Percentiles rank a stretch among this genome's conserved stretches.
Evolutionary conservation across 2,329 filamentous ascomycete genomes (phyloP).

Genomic region (Epichloe scottii): DNA sequence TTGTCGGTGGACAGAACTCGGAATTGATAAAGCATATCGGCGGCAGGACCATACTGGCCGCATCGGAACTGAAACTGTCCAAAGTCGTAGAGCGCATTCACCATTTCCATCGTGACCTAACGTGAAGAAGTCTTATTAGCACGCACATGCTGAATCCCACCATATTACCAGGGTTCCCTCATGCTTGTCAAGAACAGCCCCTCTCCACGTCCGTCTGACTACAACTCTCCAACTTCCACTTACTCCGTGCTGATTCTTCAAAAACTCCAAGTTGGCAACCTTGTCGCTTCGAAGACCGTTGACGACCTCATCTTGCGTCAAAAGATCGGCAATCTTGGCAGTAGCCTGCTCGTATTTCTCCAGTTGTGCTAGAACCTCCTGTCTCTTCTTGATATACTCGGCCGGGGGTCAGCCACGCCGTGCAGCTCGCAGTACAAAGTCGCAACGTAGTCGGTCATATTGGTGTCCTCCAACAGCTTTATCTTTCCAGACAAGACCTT

Average conservation of each 20-base stretch:
- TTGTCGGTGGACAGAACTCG: slow-evolving; percentile 95
- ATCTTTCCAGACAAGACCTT: slow-evolving; percentile 81
- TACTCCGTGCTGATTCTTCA: slow-evolving; percentile 92
- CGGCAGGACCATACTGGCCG: slow-evolving; percentile 80
- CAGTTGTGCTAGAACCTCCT: slow-evolving; percentile 73
- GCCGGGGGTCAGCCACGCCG: slow-evolving; percentile 64
- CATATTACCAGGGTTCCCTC: no score
- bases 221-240: slow-evolving; percentile 29
- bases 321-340: slow-evolving; percentile 73
- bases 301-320: slow-evolving; percentile 82
- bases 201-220: slow-evolving; percentile 2
- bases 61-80: slow-evolving; percentile 98
- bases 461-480: slow-evolving; percentile 88
- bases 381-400: slow-evolving; percentile 80
- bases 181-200: neutral
- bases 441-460: slow-evolving; percentile 98
- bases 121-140: neutral
- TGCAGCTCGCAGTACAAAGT: slow-evolving; percentile 84
- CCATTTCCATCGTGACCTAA: slow-evolving; percentile 83
- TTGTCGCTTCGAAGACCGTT: slow-evolving; percentile 90
- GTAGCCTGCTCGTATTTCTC: slow-evolving; percentile 79
- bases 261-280: slow-evolving; percentile 93
- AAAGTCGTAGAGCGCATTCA: slow-evolving; percentile 89
- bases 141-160: neutral
- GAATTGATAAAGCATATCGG: slow-evolving; percentile 94